Evolutionary conservation across 2,329 filamentous ascomycete genomes (phyloP).

Genomic region (Periconia macrospinosa): DNA sequence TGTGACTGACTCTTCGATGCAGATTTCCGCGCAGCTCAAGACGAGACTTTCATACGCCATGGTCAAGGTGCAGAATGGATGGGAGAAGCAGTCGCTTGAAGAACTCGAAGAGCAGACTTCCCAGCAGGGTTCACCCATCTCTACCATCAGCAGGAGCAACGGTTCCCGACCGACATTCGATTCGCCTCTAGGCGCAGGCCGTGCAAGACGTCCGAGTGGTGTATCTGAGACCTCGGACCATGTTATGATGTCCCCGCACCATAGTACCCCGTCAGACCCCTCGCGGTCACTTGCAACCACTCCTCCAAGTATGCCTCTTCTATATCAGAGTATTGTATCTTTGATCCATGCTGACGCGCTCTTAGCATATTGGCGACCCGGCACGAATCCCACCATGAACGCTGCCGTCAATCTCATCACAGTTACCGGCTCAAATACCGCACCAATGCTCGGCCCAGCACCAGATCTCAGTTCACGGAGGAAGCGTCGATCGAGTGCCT

Average conservation of each 20-base stretch:
- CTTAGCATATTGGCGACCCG: slow-evolving; percentile 33
- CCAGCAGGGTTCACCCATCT: slow-evolving; percentile 66
- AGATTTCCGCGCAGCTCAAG: slow-evolving; percentile 78
- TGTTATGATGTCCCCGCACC: slow-evolving; percentile 35
- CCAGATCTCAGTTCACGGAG: slow-evolving; percentile 36
- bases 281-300: slow-evolving; percentile 24
- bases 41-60: slow-evolving; percentile 89
- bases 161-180: slow-evolving; percentile 28
- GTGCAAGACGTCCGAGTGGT: slow-evolving; percentile 37
- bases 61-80: slow-evolving; percentile 85
- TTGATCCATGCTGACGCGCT: neutral
- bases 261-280: slow-evolving; percentile 25
- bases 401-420: slow-evolving; percentile 32
- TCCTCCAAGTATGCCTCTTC: slow-evolving; percentile 21
- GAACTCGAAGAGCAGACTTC: slow-evolving; percentile 77
- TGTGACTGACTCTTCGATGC: slow-evolving; percentile 28
- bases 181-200: slow-evolving; percentile 29
- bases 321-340: neutral
- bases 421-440: slow-evolving; percentile 25
- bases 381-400: slow-evolving; percentile 27
- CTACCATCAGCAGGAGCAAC: slow-evolving; percentile 53
- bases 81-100: slow-evolving; percentile 76
- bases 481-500: slow-evolving; percentile 39
- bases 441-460: slow-evolving; percentile 34
- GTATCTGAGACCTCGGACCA: slow-evolving; percentile 41